Evolutionary conservation across 2,329 filamentous ascomycete genomes (phyloP).

Genomic region (Thelonectria discophora): DNA sequence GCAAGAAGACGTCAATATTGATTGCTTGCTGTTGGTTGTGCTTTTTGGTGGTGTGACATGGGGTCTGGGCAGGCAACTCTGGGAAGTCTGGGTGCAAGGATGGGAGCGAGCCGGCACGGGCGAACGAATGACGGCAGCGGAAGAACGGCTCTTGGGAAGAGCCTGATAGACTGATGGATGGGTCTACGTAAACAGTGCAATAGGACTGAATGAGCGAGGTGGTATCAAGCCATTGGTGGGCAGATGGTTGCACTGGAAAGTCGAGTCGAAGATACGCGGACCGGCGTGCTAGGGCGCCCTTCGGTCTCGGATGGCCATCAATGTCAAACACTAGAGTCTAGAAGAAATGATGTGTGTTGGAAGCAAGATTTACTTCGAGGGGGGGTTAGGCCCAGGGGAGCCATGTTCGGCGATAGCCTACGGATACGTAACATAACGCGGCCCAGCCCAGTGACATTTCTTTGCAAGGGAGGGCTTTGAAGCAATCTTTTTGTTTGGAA

Average conservation of each 20-base stretch:
- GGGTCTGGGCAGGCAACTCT: not conserved
- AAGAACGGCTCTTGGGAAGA: not conserved
- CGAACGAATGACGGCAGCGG: not conserved
- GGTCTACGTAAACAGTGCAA: not conserved
- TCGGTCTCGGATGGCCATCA: slow-evolving; percentile 14
- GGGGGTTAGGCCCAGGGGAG: not conserved
- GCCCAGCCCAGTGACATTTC: not conserved
- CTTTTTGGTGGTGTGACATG: slow-evolving; percentile 25
- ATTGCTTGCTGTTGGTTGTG: slow-evolving; percentile 20
- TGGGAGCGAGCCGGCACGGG: not conserved
- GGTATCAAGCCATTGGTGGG: slow-evolving; percentile 15
- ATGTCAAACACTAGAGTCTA: slow-evolving; percentile 24
- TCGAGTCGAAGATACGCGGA: slow-evolving; percentile 7
- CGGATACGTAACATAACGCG: not conserved
- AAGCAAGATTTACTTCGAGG: not conserved
- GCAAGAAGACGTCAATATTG: slow-evolving; percentile 15
- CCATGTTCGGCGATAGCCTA: not conserved
- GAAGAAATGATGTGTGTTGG: slow-evolving; percentile 16
- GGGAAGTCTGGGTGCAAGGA: not conserved
- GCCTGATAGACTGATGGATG: not conserved
- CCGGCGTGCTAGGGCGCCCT: not conserved
- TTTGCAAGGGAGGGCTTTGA: too few relatives aligned
- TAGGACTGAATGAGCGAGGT: slow-evolving; percentile 1
- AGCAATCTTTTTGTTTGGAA: slow-evolving; percentile 1
- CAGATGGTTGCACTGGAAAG: slow-evolving; percentile 5